Base-by-base conservation (phyloP, 768 basidiomycete species). In the Xanthoconium stramineum region DNA sequence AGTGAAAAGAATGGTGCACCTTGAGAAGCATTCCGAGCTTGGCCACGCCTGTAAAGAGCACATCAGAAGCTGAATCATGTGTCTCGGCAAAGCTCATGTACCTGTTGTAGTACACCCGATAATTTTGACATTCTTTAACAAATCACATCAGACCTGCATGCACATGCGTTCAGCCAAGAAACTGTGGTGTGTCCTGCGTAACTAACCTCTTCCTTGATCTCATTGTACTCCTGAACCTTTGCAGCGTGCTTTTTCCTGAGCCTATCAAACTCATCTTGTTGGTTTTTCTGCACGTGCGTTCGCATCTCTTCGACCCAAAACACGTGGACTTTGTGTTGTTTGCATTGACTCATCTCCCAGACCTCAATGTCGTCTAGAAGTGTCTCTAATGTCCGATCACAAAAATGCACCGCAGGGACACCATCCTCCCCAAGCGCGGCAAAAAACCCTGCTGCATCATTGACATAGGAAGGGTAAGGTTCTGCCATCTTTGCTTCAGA, bases 71-170 rank as follows among this genome's bases (percentile, higher is more conserved):
- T 24, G 36, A 8, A 30, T 20, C 28, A 11, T 17, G 45, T 37
- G 42, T 12, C 29, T n/a, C 40, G 28, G 45, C 38, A 19, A 38
- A 13, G 6, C 4, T n/a, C 30, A 20, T 24, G 24, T 64, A 85
- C 87, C 88, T 20, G 84, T 89, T 0, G 89, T 91, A 0, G 89
- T 92, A 57, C 88, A 89, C 7, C 86, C 90, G 45, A 91, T 80
- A 19, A 92, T 76, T 62, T 88, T 80, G 0, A 80, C 76, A 7
- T 75, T 67, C 33, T 68, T 65, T 7, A 92, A 73, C 7, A 91
- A 69, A 6, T 76, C 74, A 0, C 83, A 79, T 12, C 84, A 78
- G 47, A 75, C 70, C 89, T 91, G 59, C 1, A 39, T 3, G 32
- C 3, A 59, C 1, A 37, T 5, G 19, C 2, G 7, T 28, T 56